Percentiles rank a stretch among this genome's conserved stretches.
These are phyloP conservation scores for Candida schatavii DNA, from an alignment of 805 yeast genomes.

Conservation along the genomic window DNA sequence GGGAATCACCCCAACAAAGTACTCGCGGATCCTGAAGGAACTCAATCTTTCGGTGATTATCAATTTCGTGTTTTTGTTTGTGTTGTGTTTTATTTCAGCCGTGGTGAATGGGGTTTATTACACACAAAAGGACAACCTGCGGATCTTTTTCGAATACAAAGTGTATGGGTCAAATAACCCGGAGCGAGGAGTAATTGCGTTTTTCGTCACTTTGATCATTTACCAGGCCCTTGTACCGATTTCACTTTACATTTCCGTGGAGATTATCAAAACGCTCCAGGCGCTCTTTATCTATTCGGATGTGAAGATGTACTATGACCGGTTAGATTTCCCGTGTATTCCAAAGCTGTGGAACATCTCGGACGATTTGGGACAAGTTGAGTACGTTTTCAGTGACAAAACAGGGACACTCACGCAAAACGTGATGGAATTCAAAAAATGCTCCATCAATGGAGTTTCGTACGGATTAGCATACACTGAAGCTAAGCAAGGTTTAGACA, in stretches of 20 bases:
- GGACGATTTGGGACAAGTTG: conserved; percentile 82
- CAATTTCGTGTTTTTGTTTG: conserved; percentile 60
- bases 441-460: conserved; percentile 62
- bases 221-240: conserved; percentile 80
- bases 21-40: conserved; percentile 61
- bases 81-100: conserved; percentile 68
- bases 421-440: conserved; percentile 78
- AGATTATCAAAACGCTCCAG: conserved; percentile 73
- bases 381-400: conserved; percentile 77
- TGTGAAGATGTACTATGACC: conserved; percentile 63
- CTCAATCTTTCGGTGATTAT: conserved; percentile 63
- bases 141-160: conserved; percentile 57
- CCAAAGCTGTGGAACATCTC: conserved; percentile 84
- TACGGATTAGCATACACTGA: conserved; percentile 80
- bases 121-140: conserved; percentile 40
- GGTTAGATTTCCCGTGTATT: conserved; percentile 69
- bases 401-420: conserved; percentile 84
- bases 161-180: conserved; percentile 60
- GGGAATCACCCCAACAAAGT: conserved; percentile 74
- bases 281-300: conserved; percentile 76
- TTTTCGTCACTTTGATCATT: conserved; percentile 69
- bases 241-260: conserved; percentile 74
- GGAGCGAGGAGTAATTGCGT: conserved; percentile 62
- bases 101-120: conserved; percentile 67
- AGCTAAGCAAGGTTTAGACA: conserved; percentile 69